Conservation (phyloP, 345 rosid genomes). For the Bruguiera parviflora region DNA sequence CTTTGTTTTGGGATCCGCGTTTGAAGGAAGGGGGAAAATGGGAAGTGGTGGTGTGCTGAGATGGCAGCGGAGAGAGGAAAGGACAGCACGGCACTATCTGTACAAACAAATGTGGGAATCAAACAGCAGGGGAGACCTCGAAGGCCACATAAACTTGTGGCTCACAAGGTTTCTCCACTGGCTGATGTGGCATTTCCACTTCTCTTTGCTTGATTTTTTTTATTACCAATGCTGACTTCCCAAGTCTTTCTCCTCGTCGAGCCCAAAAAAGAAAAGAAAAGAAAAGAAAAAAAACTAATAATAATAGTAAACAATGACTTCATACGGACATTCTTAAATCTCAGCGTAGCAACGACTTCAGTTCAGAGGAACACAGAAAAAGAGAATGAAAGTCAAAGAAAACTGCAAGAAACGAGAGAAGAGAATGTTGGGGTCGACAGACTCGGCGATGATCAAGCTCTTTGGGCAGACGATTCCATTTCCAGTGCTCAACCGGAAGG, state of each 20-base stretch:
- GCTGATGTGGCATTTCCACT: slow-evolving; percentile 41
- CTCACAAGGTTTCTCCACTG: slow-evolving; percentile 27
- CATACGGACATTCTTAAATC: not conserved
- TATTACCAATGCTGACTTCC: no score
- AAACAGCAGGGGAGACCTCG: slow-evolving; percentile 34
- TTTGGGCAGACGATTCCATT: slow-evolving; percentile 51
- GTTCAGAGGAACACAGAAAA: not conserved
- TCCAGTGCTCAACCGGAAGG: slow-evolving; percentile 9
- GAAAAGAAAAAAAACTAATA: not conserved
- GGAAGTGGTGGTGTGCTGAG: slow-evolving; percentile 7
- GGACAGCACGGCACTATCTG: slow-evolving; percentile 39
- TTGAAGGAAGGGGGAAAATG: not conserved
- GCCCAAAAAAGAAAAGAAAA: not conserved
- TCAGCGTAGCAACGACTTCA: not conserved
- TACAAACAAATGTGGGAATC: slow-evolving; percentile 36
- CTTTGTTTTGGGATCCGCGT: no score
- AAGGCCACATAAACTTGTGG: slow-evolving; percentile 59
- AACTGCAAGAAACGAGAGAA: not conserved
- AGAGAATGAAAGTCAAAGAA: not conserved
- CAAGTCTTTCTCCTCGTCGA: not conserved
- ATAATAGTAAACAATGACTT: no score
- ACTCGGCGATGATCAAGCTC: slow-evolving; percentile 42
- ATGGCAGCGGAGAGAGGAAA: slow-evolving; percentile 14
- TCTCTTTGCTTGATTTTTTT: not conserved
- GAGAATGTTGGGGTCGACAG: slow-evolving; percentile 33